Base-by-base conservation (phyloP, 1,284 basidiomycete genomes). In the Melampsora americana region DNA sequence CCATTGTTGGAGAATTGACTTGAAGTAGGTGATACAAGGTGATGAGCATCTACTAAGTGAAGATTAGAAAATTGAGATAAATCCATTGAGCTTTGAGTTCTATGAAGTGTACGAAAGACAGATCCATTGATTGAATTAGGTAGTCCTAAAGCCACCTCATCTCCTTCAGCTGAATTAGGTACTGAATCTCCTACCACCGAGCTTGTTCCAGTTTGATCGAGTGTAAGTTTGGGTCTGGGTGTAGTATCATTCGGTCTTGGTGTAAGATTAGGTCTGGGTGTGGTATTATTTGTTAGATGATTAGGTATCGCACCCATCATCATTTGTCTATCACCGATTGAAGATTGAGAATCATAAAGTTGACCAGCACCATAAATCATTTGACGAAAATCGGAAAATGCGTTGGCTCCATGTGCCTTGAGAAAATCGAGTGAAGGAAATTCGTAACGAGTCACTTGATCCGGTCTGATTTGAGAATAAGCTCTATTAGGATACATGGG, bases 231-330 rank as follows among this genome's bases (percentile, higher is more conserved):
- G 23, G 71, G 71, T 66, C 71, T 60, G 16, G 71, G 71, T 35
- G 71, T 74, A 18, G 71, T 74, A 65, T 74, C 73, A 39, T 75
- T 75, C 46, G 73, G 73, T 23, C 73, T 65, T 32, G 73, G 73
- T 14, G 62, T 66, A 64, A 66, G 44, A 46, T 46, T 66, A 12
- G 66, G 66, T 59, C 66, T 53, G 12, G 73, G 73, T 16, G 73
- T 75, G 9, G 46, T 67, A 44, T 74, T 74, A 16, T 44, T 44
- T 23, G 50, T 74, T 46, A 66, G 32, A 60, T 74, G 62, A 65
- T 30, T 16, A 11, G 71, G 64, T 23, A 74, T 66, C 7, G 71
- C 48, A 26, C 64, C 64, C n/a, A 44, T 35, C n/a, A 23, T 18
- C 32, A 60, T 42, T 59, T 23, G 28, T 30, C 28, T 59, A 30